Base-by-base conservation (phyloP, 2,329 filamentous ascomycete genomes). In the Penicillium brasilianum region DNA sequence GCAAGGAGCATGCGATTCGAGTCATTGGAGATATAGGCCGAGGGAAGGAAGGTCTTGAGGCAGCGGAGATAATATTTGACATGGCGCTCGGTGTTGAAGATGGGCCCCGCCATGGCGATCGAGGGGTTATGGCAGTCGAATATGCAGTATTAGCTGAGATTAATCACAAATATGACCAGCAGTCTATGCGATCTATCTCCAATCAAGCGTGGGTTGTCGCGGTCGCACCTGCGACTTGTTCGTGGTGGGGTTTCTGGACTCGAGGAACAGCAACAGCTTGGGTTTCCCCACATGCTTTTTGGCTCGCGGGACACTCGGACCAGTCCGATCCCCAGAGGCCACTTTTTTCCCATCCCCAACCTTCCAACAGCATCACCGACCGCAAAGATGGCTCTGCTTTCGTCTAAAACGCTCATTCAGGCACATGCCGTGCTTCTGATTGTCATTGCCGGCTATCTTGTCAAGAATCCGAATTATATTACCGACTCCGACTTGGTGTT, bases 41-140 rank as follows among this genome's bases (percentile, higher is more conserved):
- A 85, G 0, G 95, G 95, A 7, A 99, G 87, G 63, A 90, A 85
- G 25, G 89, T 90, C 74, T 90, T 90, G 66, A 95, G 85, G 76
- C 94, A 97, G 74, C 93, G 89, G 67, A 93, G 87, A 89, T 93
- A 99, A 84, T 97, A 99, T 74, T 90, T 92, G 74, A 95, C 82
- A 76, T 99, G 95, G 59, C 84, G 85, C 51, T 85, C 81, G 60
- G 83, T 86, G 72, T 72, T 72, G 63, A 79, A 75, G 20, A 58
- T 57, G 18, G 69, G 58, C 36, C 70, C 70, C 30, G 70, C 63
- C 73, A 76, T 75, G 51, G 46, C 66, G 55, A 53, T 48, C 56
- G 53, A 59, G 50, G 54, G 30, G 20, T 11, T 54, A 22, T 18
- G 37, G 53, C 41, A 41, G 22, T 41, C 9, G 48, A 50, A 37